Evolutionary conservation across 176 grass and related monocot genomes (phyloP), one percentile per base, ranked within the genome.

Genomic region (Raddia guianensis): DNA sequence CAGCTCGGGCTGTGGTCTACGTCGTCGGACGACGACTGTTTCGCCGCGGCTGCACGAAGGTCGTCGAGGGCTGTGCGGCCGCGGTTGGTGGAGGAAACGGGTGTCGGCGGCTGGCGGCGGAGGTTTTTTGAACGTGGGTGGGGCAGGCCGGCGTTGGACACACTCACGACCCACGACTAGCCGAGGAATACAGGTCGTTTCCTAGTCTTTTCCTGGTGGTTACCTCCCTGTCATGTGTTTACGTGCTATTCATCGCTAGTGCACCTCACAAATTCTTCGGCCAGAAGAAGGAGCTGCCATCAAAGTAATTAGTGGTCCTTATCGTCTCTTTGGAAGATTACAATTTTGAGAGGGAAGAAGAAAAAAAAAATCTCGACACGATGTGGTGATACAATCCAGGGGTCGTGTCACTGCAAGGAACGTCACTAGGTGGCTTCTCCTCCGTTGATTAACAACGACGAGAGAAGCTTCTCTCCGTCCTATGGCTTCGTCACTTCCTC

Each of bases 401-500:
- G 27, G 65, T 8, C 8, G 57, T 32, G 18, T 72, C 55, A 33
- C 68, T 61, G 53, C 18, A 64, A 35, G 18, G 42, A 16, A 82
- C 21, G 32, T 6, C 7, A 64, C 69, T 61, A 5, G 10, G 11
- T 43, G 16, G 8, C 3, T n/a, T 43, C 15, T 21, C 37, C n/a
- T 52, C 9, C 18, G 13, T 1, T 20, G 18, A 13, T 32, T 63
- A 34, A 63, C 33, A 34, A 34, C 11, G 60, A 63, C 5, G 12
- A 4, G 12, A 4, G 12, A 14, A 14, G 2, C 2, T 63, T 2
- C 33, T 63, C 37, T 40, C 37, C 37, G 0, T 2, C 37, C 37
- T 3, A 0, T 40, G 37, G 37, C 37, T 40, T 2, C 10, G 0
- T 63, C 75, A 90, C 84, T 90, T 86, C 47, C 91, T 83, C 82